These are phyloP conservation scores for Nitzschia putrida DNA, from an alignment of 108 stramenopile species.

Conservation along the genomic window DNA sequence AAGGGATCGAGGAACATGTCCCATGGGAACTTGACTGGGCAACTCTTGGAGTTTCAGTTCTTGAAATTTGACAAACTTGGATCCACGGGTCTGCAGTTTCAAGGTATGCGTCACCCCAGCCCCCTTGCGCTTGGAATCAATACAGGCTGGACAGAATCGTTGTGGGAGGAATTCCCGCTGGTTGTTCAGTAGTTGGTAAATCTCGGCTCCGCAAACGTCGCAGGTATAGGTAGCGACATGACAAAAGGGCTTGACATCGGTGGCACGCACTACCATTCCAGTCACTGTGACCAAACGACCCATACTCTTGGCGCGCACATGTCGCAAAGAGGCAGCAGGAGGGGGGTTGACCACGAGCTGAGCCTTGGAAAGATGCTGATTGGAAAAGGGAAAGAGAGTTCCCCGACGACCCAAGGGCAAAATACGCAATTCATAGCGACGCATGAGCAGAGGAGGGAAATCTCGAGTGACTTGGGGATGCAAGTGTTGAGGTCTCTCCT, in stretches of 20 bases:
- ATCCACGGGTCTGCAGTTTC: slow-evolving; percentile 91
- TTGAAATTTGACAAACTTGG: slow-evolving; percentile 96
- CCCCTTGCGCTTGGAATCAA: not conserved
- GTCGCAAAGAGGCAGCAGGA: slow-evolving; percentile 62
- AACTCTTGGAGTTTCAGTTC: slow-evolving; percentile 96
- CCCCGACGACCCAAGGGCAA: slow-evolving; percentile 69
- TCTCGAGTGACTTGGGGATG: slow-evolving; percentile 52
- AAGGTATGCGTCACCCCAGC: slow-evolving; percentile 51
- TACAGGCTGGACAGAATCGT: slow-evolving; percentile 75
- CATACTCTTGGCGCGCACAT: slow-evolving; percentile 82
- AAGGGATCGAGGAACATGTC: slow-evolving; percentile 93
- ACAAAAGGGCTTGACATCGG: slow-evolving; percentile 94
- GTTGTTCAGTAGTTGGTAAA: slow-evolving; percentile 88
- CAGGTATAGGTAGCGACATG: slow-evolving; percentile 98
- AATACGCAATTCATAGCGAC: slow-evolving; percentile 81
- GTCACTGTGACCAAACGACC: slow-evolving; percentile 89
- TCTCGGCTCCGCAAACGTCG: slow-evolving; percentile 93
- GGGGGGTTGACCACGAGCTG: not conserved
- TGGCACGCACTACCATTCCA: slow-evolving; percentile 92
- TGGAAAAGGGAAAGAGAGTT: slow-evolving; percentile 59
- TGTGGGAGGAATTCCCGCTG: slow-evolving; percentile 83
- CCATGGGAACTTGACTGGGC: slow-evolving; percentile 96
- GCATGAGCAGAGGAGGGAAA: slow-evolving; percentile 76
- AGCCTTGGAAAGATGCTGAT: slow-evolving; percentile 37
- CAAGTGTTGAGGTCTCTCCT: slow-evolving; percentile 8